Evolutionary conservation across 768 basidiomycete species (phyloP).

Genomic region (Auricularia sp.): DNA sequence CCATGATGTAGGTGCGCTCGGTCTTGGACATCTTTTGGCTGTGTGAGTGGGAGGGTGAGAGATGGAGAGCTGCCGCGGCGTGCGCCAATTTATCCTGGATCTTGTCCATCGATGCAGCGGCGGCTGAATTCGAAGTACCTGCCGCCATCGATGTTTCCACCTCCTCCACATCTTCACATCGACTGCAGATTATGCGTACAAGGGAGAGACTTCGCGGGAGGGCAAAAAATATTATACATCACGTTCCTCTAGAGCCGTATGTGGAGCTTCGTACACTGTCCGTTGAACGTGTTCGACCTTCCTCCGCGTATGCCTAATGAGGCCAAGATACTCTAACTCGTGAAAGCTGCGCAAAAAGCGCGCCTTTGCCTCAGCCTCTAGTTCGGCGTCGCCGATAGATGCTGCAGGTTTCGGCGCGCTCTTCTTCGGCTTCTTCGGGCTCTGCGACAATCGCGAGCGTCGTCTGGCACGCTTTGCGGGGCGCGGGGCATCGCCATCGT

Average conservation of each 20-base stretch:
- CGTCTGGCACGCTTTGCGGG: background rate
- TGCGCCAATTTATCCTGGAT: background rate
- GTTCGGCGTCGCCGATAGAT: conserved; percentile 3
- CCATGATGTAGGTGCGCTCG: conserved; percentile 99
- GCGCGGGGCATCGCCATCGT: conserved; percentile 7
- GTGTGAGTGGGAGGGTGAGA: background rate
- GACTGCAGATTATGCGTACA: background rate
- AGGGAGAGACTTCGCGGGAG: too few relatives aligned
- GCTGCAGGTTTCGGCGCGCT: conserved; percentile 15
- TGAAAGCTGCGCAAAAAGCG: conserved; percentile 73
- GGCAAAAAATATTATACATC: background rate
- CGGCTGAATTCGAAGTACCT: background rate
- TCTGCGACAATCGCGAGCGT: background rate
- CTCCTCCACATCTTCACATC: background rate
- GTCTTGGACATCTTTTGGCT: conserved; percentile 44
- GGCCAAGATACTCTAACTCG: conserved; percentile 70
- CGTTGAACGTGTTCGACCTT: conserved; percentile 68
- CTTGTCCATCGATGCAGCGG: background rate
- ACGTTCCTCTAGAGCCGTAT: background rate
- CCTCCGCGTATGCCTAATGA: conserved; percentile 68
- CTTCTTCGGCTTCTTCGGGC: conserved; percentile 28
- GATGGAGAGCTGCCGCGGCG: background rate
- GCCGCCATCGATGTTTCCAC: background rate
- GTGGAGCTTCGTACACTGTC: conserved; percentile 44
- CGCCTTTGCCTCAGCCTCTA: conserved; percentile 47